A percentile compares a stretch with the other conserved stretches of the same genome.
These are phyloP conservation scores for Datura wrightii DNA, from an alignment of 257 asterid genomes.

Conservation along the genomic window DNA sequence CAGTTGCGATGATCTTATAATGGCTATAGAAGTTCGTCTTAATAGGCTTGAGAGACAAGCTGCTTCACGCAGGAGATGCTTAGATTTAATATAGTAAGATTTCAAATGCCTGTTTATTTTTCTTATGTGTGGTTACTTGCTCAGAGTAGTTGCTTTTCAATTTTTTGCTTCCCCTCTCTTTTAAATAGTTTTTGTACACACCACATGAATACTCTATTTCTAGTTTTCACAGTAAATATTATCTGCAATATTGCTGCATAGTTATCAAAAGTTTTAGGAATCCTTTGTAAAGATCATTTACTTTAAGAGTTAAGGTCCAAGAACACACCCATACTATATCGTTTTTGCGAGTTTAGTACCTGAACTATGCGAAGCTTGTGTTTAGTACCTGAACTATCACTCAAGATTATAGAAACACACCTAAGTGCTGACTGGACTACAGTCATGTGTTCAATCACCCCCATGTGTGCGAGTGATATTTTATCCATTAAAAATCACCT, in stretches of 20 bases:
- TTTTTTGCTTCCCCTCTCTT: not conserved
- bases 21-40: conserved; percentile 11
- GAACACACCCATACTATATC: too few species aligned
- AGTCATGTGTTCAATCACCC: too few species aligned
- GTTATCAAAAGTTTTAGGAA: not conserved
- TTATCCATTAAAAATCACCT: too few species aligned
- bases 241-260: not conserved
- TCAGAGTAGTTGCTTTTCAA: not conserved
- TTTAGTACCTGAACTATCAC: too few species aligned
- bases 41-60: not conserved
- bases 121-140: not conserved
- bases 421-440: too few species aligned
- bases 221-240: not conserved
- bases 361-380: too few species aligned
- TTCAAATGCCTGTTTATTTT: not conserved
- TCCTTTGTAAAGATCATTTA: not conserved
- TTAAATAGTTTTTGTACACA: not conserved
- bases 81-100: not conserved
- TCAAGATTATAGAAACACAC: too few species aligned
- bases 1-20: not conserved
- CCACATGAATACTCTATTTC: not conserved
- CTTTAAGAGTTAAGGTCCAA: too few species aligned
- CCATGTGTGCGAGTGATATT: too few species aligned
- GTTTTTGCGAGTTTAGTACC: too few species aligned
- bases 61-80: not conserved